These are phyloP conservation scores for Trametes gibbosa DNA, from an alignment of 768 basidiomycete genomes.

Conservation along the genomic window DNA sequence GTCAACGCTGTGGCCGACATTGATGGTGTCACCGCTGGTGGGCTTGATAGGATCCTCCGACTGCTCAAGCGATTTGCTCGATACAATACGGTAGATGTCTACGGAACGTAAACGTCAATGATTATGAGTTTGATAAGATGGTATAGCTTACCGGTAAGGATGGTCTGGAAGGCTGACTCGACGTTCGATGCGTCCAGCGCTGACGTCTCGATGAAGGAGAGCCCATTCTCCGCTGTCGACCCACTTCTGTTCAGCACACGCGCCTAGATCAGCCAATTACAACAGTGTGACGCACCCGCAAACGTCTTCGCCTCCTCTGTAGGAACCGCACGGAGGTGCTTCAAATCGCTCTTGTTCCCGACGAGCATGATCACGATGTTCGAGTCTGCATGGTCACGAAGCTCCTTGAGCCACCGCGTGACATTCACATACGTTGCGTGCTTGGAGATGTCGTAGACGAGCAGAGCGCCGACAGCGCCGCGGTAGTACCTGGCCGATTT, in stretches of 20 bases:
- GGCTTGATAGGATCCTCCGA: constrained; percentile 75
- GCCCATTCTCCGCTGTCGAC: constrained; percentile 74
- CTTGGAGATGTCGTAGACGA: constrained; percentile 94
- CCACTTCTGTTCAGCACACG: background rate
- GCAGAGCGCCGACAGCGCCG: constrained; percentile 88
- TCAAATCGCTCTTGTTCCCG: constrained; percentile 77
- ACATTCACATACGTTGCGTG: constrained; percentile 94
- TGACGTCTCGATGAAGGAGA: constrained; percentile 98
- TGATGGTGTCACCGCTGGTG: constrained; percentile 80
- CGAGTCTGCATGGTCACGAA: constrained; percentile 88
- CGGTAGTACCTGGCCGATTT: constrained; percentile 78
- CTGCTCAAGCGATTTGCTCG: constrained; percentile 91
- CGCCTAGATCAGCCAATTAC: background rate
- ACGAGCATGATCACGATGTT: constrained; percentile 29
- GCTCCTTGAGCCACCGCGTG: constrained; percentile 93
- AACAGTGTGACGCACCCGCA: constrained; percentile 53
- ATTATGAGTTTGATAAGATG: background rate
- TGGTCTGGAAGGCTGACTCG: constrained; percentile 95
- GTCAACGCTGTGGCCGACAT: constrained; percentile 75
- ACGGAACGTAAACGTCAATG: background rate
- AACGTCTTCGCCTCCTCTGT: constrained; percentile 97
- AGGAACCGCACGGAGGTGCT: constrained; percentile 92
- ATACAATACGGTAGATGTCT: constrained; percentile 99
- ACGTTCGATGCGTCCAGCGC: constrained; percentile 99
- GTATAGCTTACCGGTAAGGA: constrained; percentile 71